A percentile compares a stretch with the other conserved stretches of the same genome.
Evolutionary conservation across 169 alveolate genomes (phyloP).

Genomic region (Perkinsus olseni): DNA sequence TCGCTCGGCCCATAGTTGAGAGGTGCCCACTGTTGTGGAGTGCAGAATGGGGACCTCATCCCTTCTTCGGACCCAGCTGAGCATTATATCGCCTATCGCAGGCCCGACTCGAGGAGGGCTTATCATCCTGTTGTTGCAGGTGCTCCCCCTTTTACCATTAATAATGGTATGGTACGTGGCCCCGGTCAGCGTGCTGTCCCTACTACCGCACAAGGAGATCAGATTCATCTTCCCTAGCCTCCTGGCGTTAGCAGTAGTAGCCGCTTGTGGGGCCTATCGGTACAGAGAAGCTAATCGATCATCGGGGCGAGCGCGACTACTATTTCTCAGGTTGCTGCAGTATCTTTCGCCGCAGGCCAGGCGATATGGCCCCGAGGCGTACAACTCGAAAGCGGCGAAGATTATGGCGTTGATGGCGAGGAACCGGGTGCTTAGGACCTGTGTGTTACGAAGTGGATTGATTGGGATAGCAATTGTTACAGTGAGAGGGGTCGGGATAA

Average conservation of each 20-base stretch:
- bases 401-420: not conserved
- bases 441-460: not conserved
- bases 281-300: not conserved
- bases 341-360: not conserved
- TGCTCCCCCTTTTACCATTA: not conserved
- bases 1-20: no score
- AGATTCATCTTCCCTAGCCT: constrained; percentile 49
- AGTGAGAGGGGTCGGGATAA: not conserved
- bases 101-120: not conserved
- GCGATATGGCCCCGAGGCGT: not conserved
- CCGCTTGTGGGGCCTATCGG: constrained; percentile 36
- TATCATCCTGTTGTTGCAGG: not conserved
- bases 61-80: not conserved
- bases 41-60: no score
- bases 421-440: not conserved
- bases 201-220: constrained; percentile 53
- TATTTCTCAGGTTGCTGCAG: not conserved
- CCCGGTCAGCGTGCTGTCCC: not conserved
- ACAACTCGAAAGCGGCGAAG: not conserved
- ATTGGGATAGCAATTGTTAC: not conserved
- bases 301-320: not conserved
- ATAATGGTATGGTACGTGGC: not conserved
- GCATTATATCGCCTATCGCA: not conserved
- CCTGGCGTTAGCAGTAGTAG: constrained; percentile 24
- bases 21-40: no score